Base-by-base conservation (phyloP, 202 grass and related monocot genomes). In the Schoenoplectus triqueter region DNA sequence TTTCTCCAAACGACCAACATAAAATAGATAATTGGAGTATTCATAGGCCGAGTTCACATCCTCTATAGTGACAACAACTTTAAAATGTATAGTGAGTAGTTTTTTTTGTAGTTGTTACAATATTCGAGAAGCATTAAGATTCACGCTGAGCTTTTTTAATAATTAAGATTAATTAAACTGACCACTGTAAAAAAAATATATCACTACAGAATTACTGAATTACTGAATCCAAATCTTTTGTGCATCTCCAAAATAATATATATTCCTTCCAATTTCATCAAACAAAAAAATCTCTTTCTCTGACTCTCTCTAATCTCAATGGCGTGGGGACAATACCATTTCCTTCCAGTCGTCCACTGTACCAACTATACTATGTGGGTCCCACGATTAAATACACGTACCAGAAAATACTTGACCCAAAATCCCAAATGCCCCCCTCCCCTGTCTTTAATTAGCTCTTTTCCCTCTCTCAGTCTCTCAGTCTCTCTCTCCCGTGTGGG, bases 381-480 rank as follows among this genome's bases (percentile, higher is more conserved):
- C 81, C 81, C 64, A 60, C 51, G 65, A 83, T 65, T 57, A 59
- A 79, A 61, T 42, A 67, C 62, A 42, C 5, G 6, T 70, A 83
- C 65, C 81, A 67, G 49, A 83, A 83, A 83, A 69, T 59, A 55
- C 81, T 83, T 71, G 81, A 83, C 81, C 65, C 64, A 69, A 6
- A 31, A 31, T 31, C 31, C 10, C 50, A 7, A 73, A 52, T 82
- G 63, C 80, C 5, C 21, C 5, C 80, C 49, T 42, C 73, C 5
- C 80, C 49, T 42, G 61, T 54, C 20, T 78, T 64, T 76, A 72
- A 21, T 76, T 64, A 64, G 10, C 45, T 21, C 80, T 22, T 13
- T 45, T 14, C 66, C 13, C 66, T 73, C 69, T 21, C 70, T 73
- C 70, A 22, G 15, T 66, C 15, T 76, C 56, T 21, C 5, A 51